Evolutionary conservation across 257 asterid species (phyloP), one percentile per base, ranked within the genome.

Genomic region (Gentiana straminea): DNA sequence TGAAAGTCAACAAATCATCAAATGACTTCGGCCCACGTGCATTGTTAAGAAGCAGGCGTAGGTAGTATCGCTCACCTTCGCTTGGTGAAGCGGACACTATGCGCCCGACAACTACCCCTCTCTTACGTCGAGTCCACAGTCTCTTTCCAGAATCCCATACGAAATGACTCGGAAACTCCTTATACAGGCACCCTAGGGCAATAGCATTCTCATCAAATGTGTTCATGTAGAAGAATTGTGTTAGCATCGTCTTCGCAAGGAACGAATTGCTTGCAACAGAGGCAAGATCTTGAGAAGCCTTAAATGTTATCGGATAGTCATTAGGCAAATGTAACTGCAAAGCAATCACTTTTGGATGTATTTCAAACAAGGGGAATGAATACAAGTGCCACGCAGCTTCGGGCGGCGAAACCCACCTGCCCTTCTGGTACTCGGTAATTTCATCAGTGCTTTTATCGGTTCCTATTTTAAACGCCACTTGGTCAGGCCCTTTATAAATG

Each of bases 51-150:
- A 54, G 7, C 0, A 54, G 5, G 43, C 2, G 8, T 33, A 12
- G 35, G 24, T 54, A 54, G 8, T 54, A 54, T 11, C 43, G 8
- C 35, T 24, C 58, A 35, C 43, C 36, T 54, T 54, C 58, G n/a
- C 2, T 34, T 24, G 58, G 58, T 7, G 8, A 7, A 2, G 35
- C n/a, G 8, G 36, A 5, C 13, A 12, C n/a, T 3, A 54, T 3
- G 2, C 58, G 15, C 3, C 24, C 24, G 32, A n/a, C 58, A 8
- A 54, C 12, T n/a, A 1, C 41, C 10, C 9, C 5, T 54, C 15
- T 36, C 35, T 7, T 7, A 2, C 2, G 11, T 54, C 41, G 11
- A 24, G 1, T 8, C 24, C 3, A 48, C 3, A 48, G 8, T 10
- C 15, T 1, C 2, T 5, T 5, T 54, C 8, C 4, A 1, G 2